phyloP scores from a whole-genome alignment of 73 alveolate genomes.

The Symbiodinium pilosum region DNA sequence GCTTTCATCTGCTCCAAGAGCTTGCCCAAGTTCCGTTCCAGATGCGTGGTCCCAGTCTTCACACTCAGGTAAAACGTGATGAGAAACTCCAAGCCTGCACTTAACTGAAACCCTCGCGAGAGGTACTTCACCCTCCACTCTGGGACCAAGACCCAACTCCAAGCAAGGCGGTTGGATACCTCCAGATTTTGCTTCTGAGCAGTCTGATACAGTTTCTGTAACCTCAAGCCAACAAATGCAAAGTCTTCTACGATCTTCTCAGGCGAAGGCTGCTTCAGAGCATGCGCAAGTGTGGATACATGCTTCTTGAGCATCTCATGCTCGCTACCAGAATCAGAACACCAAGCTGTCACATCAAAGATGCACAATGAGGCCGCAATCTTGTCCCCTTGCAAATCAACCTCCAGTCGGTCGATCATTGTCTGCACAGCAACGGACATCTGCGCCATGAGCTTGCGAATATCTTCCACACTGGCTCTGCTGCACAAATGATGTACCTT shows the following conservation, averaged over 20 bases:
- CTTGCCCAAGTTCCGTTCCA: slow-evolving; percentile 37
- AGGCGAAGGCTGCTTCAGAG: not conserved
- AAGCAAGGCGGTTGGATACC: not conserved
- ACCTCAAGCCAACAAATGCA: not conserved
- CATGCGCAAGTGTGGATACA: not conserved
- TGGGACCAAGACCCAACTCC: not conserved
- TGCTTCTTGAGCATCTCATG: not conserved
- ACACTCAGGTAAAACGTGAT: not conserved
- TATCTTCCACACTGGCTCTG: not conserved
- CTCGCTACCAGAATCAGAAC: not conserved
- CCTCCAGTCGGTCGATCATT: slow-evolving; percentile 11
- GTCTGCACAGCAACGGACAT: slow-evolving; percentile 18
- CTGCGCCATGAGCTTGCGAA: not conserved
- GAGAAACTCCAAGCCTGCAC: not conserved
- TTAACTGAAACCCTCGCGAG: not conserved
- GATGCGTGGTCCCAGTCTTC: not conserved
- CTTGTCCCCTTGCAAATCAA: not conserved
- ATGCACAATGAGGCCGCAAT: not conserved
- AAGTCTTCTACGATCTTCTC: not conserved
- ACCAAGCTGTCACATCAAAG: not conserved
- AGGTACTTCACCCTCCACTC: slow-evolving; percentile 15
- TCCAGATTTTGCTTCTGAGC: not conserved
- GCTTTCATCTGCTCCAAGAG: slow-evolving; percentile 13
- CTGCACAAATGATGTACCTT: slow-evolving; percentile 32
- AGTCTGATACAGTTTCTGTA: not conserved